These are phyloP conservation scores for Nicotiana undulata DNA, from an alignment of 257 asterid genomes.

Conservation along the genomic window DNA sequence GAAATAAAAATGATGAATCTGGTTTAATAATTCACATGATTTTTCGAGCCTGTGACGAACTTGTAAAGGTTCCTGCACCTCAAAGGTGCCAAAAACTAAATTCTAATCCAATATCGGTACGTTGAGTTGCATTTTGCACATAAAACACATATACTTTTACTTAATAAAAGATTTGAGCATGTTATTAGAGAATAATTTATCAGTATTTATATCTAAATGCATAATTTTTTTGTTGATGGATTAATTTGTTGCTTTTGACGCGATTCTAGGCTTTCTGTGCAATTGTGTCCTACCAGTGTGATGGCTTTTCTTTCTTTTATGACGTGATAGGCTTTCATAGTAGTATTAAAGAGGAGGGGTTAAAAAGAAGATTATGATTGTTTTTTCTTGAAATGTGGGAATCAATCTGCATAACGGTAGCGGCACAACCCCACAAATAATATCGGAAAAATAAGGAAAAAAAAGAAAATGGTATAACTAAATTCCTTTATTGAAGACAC, in stretches of 20 bases:
- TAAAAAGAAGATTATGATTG: not conserved
- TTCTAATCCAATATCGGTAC: not conserved
- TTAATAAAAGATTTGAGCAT: not conserved
- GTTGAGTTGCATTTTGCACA: not conserved
- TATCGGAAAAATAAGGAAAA: too few relatives aligned
- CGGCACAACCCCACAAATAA: too few relatives aligned
- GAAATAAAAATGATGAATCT: slow-evolving; percentile 4
- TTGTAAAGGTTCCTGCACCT: not conserved
- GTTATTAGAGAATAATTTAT: not conserved
- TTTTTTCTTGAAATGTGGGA: not conserved
- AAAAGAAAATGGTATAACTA: too few relatives aligned
- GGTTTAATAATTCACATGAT: not conserved
- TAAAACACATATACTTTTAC: not conserved
- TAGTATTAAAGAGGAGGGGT: not conserved
- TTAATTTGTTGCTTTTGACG: slow-evolving; percentile 10
- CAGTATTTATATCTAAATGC: not conserved
- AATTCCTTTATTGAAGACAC: too few relatives aligned
- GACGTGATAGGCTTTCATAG: not conserved
- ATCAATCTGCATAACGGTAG: too few relatives aligned
- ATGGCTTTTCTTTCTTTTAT: not conserved
- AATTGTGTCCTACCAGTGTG: slow-evolving; percentile 57
- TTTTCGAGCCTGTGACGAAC: not conserved
- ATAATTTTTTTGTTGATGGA: not conserved
- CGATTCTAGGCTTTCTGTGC: slow-evolving; percentile 47
- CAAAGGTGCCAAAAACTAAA: not conserved